Base-by-base conservation (phyloP, 2,329 filamentous ascomycete genomes). In the Colletotrichum sp. region DNA sequence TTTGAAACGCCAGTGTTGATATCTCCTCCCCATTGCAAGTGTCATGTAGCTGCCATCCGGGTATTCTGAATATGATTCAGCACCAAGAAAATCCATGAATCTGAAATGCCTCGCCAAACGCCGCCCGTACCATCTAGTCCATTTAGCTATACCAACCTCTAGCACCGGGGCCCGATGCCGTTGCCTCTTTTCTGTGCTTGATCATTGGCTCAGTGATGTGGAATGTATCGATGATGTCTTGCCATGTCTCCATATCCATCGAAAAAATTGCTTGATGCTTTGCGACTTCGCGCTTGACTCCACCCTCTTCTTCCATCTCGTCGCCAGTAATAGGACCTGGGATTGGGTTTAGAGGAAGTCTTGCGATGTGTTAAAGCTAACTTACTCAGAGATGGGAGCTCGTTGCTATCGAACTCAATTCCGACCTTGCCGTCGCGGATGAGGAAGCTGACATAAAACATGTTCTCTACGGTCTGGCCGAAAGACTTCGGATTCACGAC, bases 361-460 rank as follows among this genome's bases (percentile, higher is more conserved):
- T 61, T 64, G 61, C 7, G 34, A 16, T 18, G 34, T 70, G 62
- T 65, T 67, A 22, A 48, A 60, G 16, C 32, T 56, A 13, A 89
- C 94, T 88, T 88, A 98, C 96, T 88, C 65, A 98, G 84, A 27
- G 95, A 92, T n/a, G 96, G 96, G 56, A 98, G 86, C 2, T 91
- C 93, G 76, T 94, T 86, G 15, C 92, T 89, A 80, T 98, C 96
- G 71, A 92, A 90, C 5, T 91, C 88, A n/a, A 99, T 89, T 39
- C 91, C 92, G 8, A 96, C 91, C 75, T 91, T 92, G 13, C 96
- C 96, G 84, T 99, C 97, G 74, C 95, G 92, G 75, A 98, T 95
- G 76, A 99, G 86, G 81, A 99, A 99, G 82, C 95, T 97, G 79
- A 98, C 91, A 83, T 98, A 98, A 84, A 99, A 99, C 80, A 99